Conservation (phyloP, 257 asterid genomes). For the Solanum chaucha region DNA sequence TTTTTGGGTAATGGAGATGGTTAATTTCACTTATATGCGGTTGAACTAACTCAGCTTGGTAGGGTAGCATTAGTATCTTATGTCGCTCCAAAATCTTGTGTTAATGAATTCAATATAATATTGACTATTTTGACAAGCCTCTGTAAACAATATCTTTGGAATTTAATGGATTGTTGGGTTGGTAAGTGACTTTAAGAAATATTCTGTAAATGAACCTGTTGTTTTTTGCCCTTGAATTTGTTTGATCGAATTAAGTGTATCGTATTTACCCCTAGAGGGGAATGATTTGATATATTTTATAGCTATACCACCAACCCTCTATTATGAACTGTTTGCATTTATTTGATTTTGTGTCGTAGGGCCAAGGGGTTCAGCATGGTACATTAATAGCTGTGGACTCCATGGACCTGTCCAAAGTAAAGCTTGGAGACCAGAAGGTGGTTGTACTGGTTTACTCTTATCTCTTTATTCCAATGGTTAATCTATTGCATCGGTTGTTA, state of each 20-base stretch:
- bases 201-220: background rate
- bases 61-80: background rate
- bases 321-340: background rate
- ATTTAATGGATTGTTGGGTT: background rate
- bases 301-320: background rate
- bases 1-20: background rate
- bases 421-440: conserved; percentile 40
- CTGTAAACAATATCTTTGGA: background rate
- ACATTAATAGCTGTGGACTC: conserved; percentile 19
- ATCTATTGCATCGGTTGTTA: background rate
- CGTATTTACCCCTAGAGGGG: background rate
- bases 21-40: background rate
- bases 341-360: background rate
- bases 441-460: background rate
- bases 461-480: background rate
- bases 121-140: background rate
- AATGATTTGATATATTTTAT: background rate
- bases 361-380: conserved; percentile 17
- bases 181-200: background rate
- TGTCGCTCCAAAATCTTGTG: background rate
- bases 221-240: background rate
- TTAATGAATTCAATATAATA: background rate
- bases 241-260: background rate
- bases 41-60: background rate
- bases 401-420: conserved; percentile 22